phyloP scores from a whole-genome alignment of 78 protist genomes.

The Guillardia theta region DNA sequence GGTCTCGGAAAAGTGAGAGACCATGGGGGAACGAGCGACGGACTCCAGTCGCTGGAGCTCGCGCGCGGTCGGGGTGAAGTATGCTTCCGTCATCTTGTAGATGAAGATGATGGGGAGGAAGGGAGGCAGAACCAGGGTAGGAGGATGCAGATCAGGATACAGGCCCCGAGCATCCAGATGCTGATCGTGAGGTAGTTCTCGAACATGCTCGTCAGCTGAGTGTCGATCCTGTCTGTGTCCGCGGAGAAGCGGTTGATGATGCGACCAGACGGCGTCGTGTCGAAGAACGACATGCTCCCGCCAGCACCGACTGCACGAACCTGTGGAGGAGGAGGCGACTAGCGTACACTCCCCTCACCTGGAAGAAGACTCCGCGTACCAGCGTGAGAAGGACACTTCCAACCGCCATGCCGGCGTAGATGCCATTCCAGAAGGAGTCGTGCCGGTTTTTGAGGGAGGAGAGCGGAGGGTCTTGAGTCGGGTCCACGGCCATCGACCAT shows the following conservation, averaged over 20 bases:
- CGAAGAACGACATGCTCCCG: slow-evolving; percentile 79
- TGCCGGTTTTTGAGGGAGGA: neutral
- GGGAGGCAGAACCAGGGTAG: slow-evolving; percentile 56
- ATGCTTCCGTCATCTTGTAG: slow-evolving; percentile 47
- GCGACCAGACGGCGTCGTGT: slow-evolving; percentile 91
- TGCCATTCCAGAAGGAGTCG: neutral
- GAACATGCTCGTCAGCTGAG: neutral
- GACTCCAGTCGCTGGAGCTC: slow-evolving; percentile 24
- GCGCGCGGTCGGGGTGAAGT: neutral
- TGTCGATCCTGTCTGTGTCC: slow-evolving; percentile 19
- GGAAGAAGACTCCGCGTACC: neutral
- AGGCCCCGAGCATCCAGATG: neutral
- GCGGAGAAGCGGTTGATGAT: slow-evolving; percentile 88
- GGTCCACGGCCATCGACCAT: neutral
- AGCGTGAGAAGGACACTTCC: neutral
- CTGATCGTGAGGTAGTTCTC: neutral
- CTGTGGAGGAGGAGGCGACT: neutral
- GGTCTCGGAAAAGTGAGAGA: slow-evolving; percentile 30
- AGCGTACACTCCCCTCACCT: neutral
- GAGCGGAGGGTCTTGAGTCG: neutral
- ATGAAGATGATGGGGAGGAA: slow-evolving; percentile 62
- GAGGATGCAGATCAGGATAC: neutral
- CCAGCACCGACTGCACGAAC: neutral
- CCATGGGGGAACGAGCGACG: slow-evolving; percentile 5
- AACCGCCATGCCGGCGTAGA: neutral